Base-by-base conservation (phyloP, 2,329 filamentous ascomycete species). In the Curvularia sp. region DNA sequence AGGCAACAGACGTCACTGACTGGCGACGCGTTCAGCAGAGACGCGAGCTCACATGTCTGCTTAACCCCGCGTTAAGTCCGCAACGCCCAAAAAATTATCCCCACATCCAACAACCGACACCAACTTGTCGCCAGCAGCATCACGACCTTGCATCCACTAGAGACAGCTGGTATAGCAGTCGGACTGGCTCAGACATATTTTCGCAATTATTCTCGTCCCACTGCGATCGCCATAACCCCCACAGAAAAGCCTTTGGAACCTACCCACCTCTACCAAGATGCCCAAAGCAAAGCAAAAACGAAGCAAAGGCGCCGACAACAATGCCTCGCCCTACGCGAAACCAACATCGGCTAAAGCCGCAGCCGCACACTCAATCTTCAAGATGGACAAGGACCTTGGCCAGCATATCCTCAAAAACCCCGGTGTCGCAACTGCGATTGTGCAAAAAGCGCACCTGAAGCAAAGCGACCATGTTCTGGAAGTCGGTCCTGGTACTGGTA, bases 371-470 rank as follows among this genome's bases (percentile, higher is more conserved):
- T 93, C 91, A 70, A 92, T 97, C 78, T 98, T 98, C 86, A 96
- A 96, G 77, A 96, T 97, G 87, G 97, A 96, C 83, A 95, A 90
- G 69, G 87, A 94, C 77, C 86, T 95, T 66, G 93, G 94, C 69
- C 88, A 91, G 75, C 92, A 98, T 78, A 95, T 99, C 22, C 85
- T 98, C 65, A 97, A 97, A 78, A 96, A 96, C 77, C 91, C 91
- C 1, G 90, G 91, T 71, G 90, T 96, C 49, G 90, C 91, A 4
- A 88, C 91, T 73, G 88, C 88, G 51, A 94, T 95, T 67, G 91
- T 94, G 31, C 84, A 90, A 67, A 98, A 98, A 81, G 91, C 93
- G 15, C 87, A 89, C 69, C 84, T 99, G 39, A 97, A 97, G 75
- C 93, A 95, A 57, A 94, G 90, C 33, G 95, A 89, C 76, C 82